Evolutionary conservation across 2,329 filamentous ascomycete genomes (phyloP), one percentile per base, ranked within the genome.

Genomic region (Colletotrichum chrysophilum): DNA sequence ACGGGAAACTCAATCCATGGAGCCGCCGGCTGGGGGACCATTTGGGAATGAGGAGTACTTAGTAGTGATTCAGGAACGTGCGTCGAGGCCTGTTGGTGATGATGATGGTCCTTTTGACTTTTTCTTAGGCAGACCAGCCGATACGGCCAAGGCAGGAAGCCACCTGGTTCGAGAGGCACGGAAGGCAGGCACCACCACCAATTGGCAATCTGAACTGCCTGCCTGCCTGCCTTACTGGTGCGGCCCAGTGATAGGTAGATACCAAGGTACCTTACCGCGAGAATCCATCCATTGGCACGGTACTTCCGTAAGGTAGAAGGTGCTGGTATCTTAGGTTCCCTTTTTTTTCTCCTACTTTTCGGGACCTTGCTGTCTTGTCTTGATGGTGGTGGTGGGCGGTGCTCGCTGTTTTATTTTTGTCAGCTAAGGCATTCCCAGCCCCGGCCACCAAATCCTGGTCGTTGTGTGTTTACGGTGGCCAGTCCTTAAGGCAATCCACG

Each of bases 371-470:
- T 21, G 43, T 52, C n/a, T 52, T 21, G 30, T 21, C 13, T 36
- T 38, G 7, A 43, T 36, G 32, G 38, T 62, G 55, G 64, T 68
- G 55, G 64, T 68, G 56, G 69, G 70, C 52, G 55, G 72, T 71
- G 55, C 62, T 55, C 52, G 34, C 58, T 36, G 69, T 67, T 66
- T 68, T 75, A 73, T 73, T 73, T 75, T 75, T 73, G 70, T 64
- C 58, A 65, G 70, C 64, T 34, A 43, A 75, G 70, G 43, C 62
- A 73, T 75, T 73, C 73, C 64, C 56, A 21, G 32, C 56, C 24
- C 30, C 56, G 55, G 36, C 32, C 28, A 34, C 30, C 43, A 52
- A 61, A 71, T 66, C 60, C 71, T 28, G 18, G 67, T 64, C 60
- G 16, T 30, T 18, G 10, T 28, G 38, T 62, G 58, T 60, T 24